Conservation (phyloP, 2,329 filamentous ascomycete genomes). For the Fusarium acutatum region DNA sequence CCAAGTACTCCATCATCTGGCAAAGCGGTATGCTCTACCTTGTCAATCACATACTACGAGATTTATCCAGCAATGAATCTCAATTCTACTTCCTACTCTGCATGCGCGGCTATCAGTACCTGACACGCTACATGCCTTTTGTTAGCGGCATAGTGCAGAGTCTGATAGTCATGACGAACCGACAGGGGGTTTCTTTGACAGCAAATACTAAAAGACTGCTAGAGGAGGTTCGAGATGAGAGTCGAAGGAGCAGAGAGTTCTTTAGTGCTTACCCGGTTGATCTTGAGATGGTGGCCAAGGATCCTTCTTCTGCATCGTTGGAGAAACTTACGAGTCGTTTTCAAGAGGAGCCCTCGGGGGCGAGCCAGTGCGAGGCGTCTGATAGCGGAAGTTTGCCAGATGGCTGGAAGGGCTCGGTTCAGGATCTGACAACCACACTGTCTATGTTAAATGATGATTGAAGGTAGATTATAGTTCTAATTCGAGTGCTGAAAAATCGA, state of each 20-base stretch:
- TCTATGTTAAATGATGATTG: fast-evolving
- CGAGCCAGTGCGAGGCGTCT: fast-evolving
- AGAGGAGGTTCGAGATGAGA: not conserved
- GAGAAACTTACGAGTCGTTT: not conserved
- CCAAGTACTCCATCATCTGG: not conserved
- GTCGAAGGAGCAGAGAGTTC: not conserved
- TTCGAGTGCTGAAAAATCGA: too few species aligned
- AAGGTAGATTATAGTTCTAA: too few species aligned
- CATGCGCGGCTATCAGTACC: not conserved
- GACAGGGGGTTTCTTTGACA: not conserved
- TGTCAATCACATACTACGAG: fast-evolving
- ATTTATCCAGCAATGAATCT: not conserved
- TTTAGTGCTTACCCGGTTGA: fast-evolving
- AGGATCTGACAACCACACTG: not conserved
- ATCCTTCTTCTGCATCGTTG: not conserved
- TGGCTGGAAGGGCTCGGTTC: not conserved
- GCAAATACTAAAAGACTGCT: fast-evolving
- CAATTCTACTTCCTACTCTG: not conserved
- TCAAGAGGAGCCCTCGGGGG: fast-evolving
- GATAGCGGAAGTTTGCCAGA: not conserved
- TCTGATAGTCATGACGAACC: not conserved
- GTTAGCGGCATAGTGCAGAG: not conserved
- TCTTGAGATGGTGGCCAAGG: not conserved
- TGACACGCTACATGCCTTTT: not conserved
- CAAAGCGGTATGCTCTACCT: not conserved